Percentiles rank a stretch among this genome's conserved stretches.
Evolutionary conservation across 192 early-diverging fungal genomes (phyloP).

Genomic region (Podochytrium sp.): DNA sequence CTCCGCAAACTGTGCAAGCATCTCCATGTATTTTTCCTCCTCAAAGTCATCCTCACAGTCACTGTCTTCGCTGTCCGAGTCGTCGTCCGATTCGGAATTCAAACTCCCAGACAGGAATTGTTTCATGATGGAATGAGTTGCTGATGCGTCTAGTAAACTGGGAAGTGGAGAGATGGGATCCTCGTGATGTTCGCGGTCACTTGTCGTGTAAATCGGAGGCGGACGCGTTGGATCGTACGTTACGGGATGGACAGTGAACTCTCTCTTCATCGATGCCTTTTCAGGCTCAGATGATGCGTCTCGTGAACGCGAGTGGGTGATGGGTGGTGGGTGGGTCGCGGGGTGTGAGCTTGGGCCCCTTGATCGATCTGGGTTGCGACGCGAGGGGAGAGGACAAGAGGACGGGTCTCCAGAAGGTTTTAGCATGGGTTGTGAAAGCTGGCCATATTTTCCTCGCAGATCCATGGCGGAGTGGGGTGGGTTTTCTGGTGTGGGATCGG

Average conservation of each 20-base stretch:
- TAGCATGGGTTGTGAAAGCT: not conserved
- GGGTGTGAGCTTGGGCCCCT: not conserved
- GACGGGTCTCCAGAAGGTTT: not conserved
- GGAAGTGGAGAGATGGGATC: not conserved
- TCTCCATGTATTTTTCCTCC: slow-evolving; percentile 9
- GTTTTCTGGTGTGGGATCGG: not conserved
- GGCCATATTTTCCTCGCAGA: slow-evolving; percentile 13
- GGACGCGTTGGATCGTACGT: slow-evolving; percentile 25
- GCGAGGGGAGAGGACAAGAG: not conserved
- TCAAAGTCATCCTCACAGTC: not conserved
- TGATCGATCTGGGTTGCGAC: too few relatives aligned
- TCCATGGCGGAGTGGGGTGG: not conserved
- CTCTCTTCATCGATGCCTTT: not conserved
- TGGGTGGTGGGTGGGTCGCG: not conserved
- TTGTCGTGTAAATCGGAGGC: not conserved
- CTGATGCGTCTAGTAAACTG: not conserved
- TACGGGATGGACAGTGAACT: slow-evolving; percentile 1
- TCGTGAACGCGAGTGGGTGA: not conserved
- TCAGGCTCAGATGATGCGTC: not conserved
- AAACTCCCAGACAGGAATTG: too few relatives aligned
- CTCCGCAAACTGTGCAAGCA: slow-evolving; percentile 22
- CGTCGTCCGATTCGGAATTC: slow-evolving; percentile 2
- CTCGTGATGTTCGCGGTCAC: not conserved
- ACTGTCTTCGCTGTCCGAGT: not conserved
- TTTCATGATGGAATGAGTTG: not conserved